Evolutionary conservation across 495 filamentous ascomycete species (phyloP).

Genomic region (Penicillium alfredii): DNA sequence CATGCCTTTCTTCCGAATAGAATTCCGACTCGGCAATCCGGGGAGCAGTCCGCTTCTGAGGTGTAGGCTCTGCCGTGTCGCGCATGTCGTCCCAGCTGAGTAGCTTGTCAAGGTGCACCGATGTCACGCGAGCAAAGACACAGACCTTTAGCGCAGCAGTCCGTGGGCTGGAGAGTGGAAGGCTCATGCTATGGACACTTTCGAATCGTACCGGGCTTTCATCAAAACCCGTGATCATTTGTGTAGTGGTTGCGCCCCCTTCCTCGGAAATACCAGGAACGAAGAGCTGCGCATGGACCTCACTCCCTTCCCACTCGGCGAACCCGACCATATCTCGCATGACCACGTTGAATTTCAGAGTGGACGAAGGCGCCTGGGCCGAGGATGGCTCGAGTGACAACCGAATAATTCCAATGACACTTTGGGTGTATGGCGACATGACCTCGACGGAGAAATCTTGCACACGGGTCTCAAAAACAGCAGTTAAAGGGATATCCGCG

Average conservation of each 20-base stretch:
- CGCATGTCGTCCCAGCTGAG: conserved; percentile 99
- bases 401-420: conserved; percentile 81
- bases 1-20: conserved; percentile 86
- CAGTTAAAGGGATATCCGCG: conserved; percentile 84
- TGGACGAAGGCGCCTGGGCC: conserved; percentile 85
- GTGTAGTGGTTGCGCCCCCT: conserved; percentile 85
- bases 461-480: conserved; percentile 90
- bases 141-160: conserved; percentile 77
- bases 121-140: conserved; percentile 83
- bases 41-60: conserved; percentile 59
- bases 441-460: conserved; percentile 92
- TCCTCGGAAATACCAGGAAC: conserved; percentile 90
- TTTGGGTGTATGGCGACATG: conserved; percentile 83
- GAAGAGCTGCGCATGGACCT: conserved; percentile 94
- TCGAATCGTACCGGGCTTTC: conserved; percentile 93
- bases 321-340: conserved; percentile 98
- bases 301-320: conserved; percentile 89
- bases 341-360: conserved; percentile 95
- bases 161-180: conserved; percentile 77
- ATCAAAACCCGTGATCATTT: conserved; percentile 91
- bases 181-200: conserved; percentile 96
- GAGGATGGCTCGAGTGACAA: conserved; percentile 90
- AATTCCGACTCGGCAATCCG: conserved; percentile 87
- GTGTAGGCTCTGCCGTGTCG: conserved; percentile 48
- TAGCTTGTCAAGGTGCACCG: conserved; percentile 94